Evolutionary conservation across 257 asterid species (phyloP).

Genomic region (Fraxinus anomala): DNA sequence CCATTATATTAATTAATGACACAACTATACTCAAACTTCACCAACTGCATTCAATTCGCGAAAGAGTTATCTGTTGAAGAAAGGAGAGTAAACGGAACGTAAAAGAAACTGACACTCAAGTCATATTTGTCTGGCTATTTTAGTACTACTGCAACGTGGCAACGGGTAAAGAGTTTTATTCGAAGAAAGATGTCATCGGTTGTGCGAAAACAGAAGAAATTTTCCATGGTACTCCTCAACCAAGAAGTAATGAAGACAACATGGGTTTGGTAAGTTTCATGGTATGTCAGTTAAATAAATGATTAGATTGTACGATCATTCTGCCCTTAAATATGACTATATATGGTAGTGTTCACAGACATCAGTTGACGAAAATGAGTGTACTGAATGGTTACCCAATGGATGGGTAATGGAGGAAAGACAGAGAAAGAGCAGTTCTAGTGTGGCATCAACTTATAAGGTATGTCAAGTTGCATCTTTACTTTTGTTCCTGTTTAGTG

Average conservation of each 20-base stretch:
- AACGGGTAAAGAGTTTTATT: slow-evolving; percentile 47
- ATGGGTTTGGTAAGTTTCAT: slow-evolving; percentile 34
- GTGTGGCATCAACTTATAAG: slow-evolving; percentile 50
- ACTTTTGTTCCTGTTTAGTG: background rate
- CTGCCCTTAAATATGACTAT: slow-evolving; percentile 6
- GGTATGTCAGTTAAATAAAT: background rate
- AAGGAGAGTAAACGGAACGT: slow-evolving; percentile 5
- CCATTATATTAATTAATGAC: background rate
- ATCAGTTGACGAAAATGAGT: slow-evolving; percentile 26
- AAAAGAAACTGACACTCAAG: slow-evolving; percentile 6
- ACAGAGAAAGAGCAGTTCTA: slow-evolving; percentile 32
- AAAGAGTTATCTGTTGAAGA: slow-evolving; percentile 9
- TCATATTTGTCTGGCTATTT: slow-evolving; percentile 26
- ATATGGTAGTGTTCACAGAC: slow-evolving; percentile 30
- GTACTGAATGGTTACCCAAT: slow-evolving; percentile 57
- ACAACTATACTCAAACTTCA: background rate
- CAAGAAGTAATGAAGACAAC: slow-evolving; percentile 20
- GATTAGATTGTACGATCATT: background rate
- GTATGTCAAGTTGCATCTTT: slow-evolving; percentile 35
- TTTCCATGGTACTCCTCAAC: slow-evolving; percentile 33
- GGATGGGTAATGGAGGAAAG: slow-evolving; percentile 60
- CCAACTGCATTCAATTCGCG: background rate
- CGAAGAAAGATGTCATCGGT: slow-evolving; percentile 47
- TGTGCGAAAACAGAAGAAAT: slow-evolving; percentile 24
- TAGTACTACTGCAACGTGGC: slow-evolving; percentile 52